Evolutionary conservation across 805 yeast species (phyloP), one percentile per base, ranked within the genome.

Genomic region (Myxozyma nipponensis): DNA sequence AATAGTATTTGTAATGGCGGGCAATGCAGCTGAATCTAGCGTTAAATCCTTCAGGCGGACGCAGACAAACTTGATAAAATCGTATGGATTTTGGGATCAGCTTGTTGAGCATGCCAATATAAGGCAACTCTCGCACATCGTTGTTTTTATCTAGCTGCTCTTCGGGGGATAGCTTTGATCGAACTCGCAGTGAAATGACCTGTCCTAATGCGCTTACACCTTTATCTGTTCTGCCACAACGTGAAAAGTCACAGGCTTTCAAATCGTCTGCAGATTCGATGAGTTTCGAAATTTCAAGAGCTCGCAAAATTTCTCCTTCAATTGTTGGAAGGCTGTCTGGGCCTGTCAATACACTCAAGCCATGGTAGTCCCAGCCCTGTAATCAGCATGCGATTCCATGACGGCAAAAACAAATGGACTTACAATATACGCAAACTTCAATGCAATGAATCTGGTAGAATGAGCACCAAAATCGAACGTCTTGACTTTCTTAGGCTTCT

Each of bases 131-230:
- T 52, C 70, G 73, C 1, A 28, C 47, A 64, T 93, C 97, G 61
- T 76, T 77, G 0, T 48, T 66, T 0, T 79, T 73, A 49, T 78
- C 75, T 9, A 42, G 18, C 55, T 88, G 89, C 44, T 87, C 86
- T 40, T 83, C 90, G 1, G 62, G 59, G 0, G 79, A 63, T 37
- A 93, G 68, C 19, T 48, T 39, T 0, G 96, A 87, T 58, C 98
- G 74, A 24, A 91, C 82, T 15, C 73, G 69, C 35, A 93, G 69
- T 0, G 96, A 83, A 3, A 93, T 83, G 1, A 93, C 98, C 67
- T 93, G 98, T 57, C 87, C 86, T 83, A 93, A 79, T 0, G 98
- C 98, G 70, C 96, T 86, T 13, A 91, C 98, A n/a, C 97, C 98
- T 58, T 79, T 81, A 63, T 91, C 98, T 0, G 98, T 91, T 62